These are phyloP conservation scores for Phytophthora palmivora DNA, from an alignment of 352 stramenopile genomes.

Conservation along the genomic window DNA sequence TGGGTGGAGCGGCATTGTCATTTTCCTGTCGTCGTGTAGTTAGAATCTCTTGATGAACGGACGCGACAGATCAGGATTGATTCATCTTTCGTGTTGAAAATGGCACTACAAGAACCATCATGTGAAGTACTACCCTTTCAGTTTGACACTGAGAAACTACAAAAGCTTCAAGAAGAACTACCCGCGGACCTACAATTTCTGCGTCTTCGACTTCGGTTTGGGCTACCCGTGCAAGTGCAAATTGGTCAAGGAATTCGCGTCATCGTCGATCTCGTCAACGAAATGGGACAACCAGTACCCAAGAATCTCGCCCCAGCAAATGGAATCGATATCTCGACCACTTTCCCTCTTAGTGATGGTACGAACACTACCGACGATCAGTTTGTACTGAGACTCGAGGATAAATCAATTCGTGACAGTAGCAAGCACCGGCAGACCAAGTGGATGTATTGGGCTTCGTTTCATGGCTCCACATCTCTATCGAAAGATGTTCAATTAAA, in stretches of 20 bases:
- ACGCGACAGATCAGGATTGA: constrained; percentile 3
- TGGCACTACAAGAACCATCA: background rate
- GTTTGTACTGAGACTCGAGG: constrained; percentile 17
- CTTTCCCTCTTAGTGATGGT: background rate
- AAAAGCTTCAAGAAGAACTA: no score
- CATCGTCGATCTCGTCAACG: constrained; percentile 58
- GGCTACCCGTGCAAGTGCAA: constrained; percentile 30
- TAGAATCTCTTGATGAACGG: constrained; percentile 13
- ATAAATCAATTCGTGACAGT: background rate
- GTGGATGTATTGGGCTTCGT: constrained; percentile 12
- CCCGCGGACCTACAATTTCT: no score
- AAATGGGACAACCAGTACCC: constrained; percentile 52
- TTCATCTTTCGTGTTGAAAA: background rate
- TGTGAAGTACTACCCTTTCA: background rate
- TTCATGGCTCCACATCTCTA: background rate
- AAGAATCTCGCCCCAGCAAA: background rate
- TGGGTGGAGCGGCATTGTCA: constrained; percentile 38
- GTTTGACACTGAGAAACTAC: background rate
- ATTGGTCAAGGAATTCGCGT: constrained; percentile 41
- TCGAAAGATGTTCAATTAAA: background rate
- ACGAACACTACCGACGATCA: background rate
- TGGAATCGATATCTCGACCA: constrained; percentile 8
- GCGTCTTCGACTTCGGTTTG: constrained; percentile 60
- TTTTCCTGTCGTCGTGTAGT: background rate
- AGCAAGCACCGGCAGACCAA: constrained; percentile 8